Conservation (phyloP, 257 asterid species). For the Perilla frutescens region DNA sequence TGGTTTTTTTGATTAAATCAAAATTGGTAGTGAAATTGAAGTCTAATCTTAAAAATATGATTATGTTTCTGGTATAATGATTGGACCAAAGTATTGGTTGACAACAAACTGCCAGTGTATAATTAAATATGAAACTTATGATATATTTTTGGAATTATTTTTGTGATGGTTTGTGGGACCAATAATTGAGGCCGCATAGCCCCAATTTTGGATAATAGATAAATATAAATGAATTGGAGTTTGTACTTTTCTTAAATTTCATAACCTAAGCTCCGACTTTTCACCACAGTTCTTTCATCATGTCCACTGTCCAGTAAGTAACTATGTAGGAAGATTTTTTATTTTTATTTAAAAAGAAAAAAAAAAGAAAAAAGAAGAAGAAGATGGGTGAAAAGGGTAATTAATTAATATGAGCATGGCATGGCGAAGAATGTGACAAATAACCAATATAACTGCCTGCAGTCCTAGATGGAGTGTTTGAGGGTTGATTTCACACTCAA, state of each 20-base stretch:
- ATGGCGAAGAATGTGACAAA: conserved; percentile 42
- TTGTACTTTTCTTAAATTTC: too few relatives aligned
- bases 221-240: too few relatives aligned
- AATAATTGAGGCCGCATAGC: conserved; percentile 25
- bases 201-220: not conserved
- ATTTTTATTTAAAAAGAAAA: not conserved
- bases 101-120: conserved; percentile 45
- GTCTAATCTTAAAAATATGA: conserved; percentile 22
- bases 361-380: not conserved
- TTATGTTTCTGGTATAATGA: conserved; percentile 26
- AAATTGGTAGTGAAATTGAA: not conserved
- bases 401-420: not conserved
- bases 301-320: too few relatives aligned
- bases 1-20: conserved; percentile 24
- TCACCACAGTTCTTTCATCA: too few relatives aligned
- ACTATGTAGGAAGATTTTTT: too few relatives aligned
- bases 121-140: not conserved
- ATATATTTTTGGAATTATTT: conserved; percentile 28
- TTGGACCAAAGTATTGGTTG: conserved; percentile 37
- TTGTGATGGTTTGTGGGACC: conserved; percentile 41
- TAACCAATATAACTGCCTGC: conserved; percentile 62
- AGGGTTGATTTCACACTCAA: conserved; percentile 5
- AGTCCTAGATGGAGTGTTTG: not conserved
- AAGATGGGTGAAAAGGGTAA: not conserved
- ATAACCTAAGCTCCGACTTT: too few relatives aligned